Evolutionary conservation across 441 rosid species (phyloP), one percentile per base, ranked within the genome.

Genomic region (Populus hybrid): DNA sequence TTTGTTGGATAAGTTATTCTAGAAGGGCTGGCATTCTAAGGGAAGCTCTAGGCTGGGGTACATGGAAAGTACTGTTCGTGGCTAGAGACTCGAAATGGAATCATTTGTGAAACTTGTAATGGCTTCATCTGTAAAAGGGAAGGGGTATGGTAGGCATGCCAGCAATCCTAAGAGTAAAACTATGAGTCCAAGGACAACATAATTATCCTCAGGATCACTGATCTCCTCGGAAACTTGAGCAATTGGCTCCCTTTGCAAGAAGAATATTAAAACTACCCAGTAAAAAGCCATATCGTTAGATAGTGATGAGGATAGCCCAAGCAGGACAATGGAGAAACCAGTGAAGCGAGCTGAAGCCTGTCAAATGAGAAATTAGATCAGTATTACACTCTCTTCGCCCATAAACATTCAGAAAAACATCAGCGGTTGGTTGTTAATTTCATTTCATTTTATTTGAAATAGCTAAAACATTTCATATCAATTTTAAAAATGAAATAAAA

Each of bases 201-300:
- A 84, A 74, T 88, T 90, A 34, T 89, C 81, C 8, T 89, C 94
- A 59, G 97, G 97, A 77, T 83, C 89, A 0, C 88, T 86, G 73
- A 92, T 85, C 83, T 95, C 98, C 85, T 93, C 97, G 0, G 91
- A 89, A 1, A 91, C 84, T 14, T 97, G 98, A 40, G 97, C 91
- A 42, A 91, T 89, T 1, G 99, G 97, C 38, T 93, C 95, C 77
- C 98, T 90, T 82, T 93, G 97, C 80, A 91, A 78, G 88, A 95
- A 88, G 89, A 91, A 87, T 82, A 95, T 83, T 79, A 93, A 87
- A 78, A 81, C 94, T 70, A 90, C 94, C 99, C 99, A 95, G 82
- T 91, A 93, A 86, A 95, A 95, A 35, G 98, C 92, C 5, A 95
- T 95, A 61, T 90, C 99, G 30, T 83, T 91, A 84, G 91, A 86